These are phyloP conservation scores for Aspergillus fumigatiaffinis DNA, from an alignment of 2,329 filamentous ascomycete genomes.

Conservation along the genomic window DNA sequence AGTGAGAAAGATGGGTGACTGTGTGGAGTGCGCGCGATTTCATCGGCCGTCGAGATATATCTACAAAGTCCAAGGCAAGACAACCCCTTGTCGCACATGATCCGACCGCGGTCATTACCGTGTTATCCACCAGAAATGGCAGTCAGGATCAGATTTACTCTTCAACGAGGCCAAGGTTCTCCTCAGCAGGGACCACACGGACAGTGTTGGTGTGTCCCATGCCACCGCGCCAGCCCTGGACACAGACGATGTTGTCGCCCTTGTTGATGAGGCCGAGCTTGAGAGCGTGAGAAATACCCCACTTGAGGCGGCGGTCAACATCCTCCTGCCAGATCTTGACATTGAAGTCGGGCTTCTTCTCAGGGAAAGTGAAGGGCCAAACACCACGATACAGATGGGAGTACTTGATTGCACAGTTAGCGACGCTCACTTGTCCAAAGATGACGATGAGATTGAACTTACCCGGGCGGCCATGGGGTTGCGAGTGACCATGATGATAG, in stretches of 20 bases:
- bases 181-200: conserved; percentile 48
- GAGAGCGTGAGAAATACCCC: conserved; percentile 85
- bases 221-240: conserved; percentile 65
- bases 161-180: conserved; percentile 38
- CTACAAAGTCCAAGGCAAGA: conserved; percentile 11
- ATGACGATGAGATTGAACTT: conserved; percentile 27
- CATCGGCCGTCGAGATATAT: conserved; percentile 11
- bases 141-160: conserved; percentile 22
- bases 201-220: conserved; percentile 66
- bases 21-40: conserved; percentile 4
- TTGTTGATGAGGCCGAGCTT: conserved; percentile 76
- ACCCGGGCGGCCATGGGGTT: conserved; percentile 73
- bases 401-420: conserved; percentile 50
- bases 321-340: conserved; percentile 97
- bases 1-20: neutral
- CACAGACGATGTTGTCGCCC: conserved; percentile 66
- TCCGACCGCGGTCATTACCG: conserved; percentile 16
- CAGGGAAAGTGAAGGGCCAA: conserved; percentile 92
- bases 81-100: conserved; percentile 10
- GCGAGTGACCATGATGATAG: conserved; percentile 98
- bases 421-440: neutral
- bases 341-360: conserved; percentile 91
- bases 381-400: conserved; percentile 95
- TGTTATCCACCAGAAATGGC: conserved; percentile 9
- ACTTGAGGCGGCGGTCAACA: conserved; percentile 95